These are phyloP conservation scores for Cudoniella acicularis DNA, from an alignment of 495 filamentous ascomycete species.

Conservation along the genomic window DNA sequence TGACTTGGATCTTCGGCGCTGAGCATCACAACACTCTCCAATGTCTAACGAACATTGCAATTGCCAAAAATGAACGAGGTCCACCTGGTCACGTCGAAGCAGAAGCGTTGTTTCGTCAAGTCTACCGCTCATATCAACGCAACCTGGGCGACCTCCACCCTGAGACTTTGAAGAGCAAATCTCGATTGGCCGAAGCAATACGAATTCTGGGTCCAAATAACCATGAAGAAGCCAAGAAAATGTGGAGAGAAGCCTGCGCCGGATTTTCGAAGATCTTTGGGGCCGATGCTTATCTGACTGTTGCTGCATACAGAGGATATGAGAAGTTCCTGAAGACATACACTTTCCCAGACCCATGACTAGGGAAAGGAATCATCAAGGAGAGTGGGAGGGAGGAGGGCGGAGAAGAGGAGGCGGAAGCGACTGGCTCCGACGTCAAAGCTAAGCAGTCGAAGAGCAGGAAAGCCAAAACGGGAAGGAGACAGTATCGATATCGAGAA, in stretches of 20 bases:
- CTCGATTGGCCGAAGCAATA: slow-evolving; percentile 6
- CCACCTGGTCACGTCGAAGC: neutral
- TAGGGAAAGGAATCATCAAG: neutral
- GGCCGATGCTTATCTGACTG: neutral
- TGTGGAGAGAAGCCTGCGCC: slow-evolving; percentile 11
- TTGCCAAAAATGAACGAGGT: neutral
- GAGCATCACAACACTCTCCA: slow-evolving; percentile 11
- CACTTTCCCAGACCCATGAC: neutral
- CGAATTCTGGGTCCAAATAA: neutral
- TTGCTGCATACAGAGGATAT: slow-evolving; percentile 4
- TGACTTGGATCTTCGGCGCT: slow-evolving; percentile 11
- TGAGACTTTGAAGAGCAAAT: slow-evolving; percentile 9
- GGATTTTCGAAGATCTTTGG: slow-evolving; percentile 8
- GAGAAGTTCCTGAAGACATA: slow-evolving; percentile 6
- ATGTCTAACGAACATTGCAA: slow-evolving; percentile 3
- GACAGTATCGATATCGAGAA: neutral
- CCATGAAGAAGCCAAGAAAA: slow-evolving; percentile 2
- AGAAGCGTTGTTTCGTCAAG: neutral
- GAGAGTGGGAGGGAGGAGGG: neutral
- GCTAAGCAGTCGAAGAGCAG: neutral
- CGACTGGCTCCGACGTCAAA: neutral
- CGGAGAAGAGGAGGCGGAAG: neutral
- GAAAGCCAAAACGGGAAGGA: neutral
- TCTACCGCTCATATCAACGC: neutral
- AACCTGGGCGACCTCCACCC: slow-evolving; percentile 11